These are phyloP conservation scores for Peronospora belbahrii DNA, from an alignment of 352 stramenopile species.

Conservation along the genomic window DNA sequence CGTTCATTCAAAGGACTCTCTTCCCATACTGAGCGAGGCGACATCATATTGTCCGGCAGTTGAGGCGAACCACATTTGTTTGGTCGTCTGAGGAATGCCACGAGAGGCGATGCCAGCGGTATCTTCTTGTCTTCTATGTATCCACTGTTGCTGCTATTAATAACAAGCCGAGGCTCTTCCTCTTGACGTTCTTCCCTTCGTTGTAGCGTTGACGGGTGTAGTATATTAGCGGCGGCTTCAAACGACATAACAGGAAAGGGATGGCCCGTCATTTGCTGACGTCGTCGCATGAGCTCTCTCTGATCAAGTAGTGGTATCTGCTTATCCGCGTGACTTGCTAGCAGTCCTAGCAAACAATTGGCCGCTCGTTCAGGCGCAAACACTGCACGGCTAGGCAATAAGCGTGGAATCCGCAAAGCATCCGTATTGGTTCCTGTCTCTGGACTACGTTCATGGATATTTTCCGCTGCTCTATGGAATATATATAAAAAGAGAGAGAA, in stretches of 20 bases:
- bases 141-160: neutral
- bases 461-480: too few species aligned
- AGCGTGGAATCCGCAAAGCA: constrained; percentile 13
- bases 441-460: constrained; percentile 2
- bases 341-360: constrained; percentile 18
- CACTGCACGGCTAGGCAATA: constrained; percentile 16
- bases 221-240: constrained; percentile 11
- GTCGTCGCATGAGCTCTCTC: constrained; percentile 9
- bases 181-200: constrained; percentile 1
- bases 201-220: constrained; percentile 10
- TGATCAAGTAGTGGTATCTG: constrained; percentile 24
- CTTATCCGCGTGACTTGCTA: constrained; percentile 29
- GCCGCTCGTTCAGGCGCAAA: constrained; percentile 9
- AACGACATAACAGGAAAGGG: constrained; percentile 13
- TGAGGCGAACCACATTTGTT: constrained; percentile 29
- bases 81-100: constrained; percentile 23
- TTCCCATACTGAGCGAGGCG: constrained; percentile 37
- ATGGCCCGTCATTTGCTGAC: constrained; percentile 8
- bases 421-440: constrained; percentile 10
- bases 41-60: constrained; percentile 24
- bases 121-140: constrained; percentile 21
- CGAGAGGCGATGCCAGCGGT: constrained; percentile 19
- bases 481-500: too few species aligned
- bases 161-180: neutral
- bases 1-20: constrained; percentile 19